These are phyloP conservation scores for Cymbopogon citratus DNA, from an alignment of 176 grass and related monocot genomes.

Conservation along the genomic window DNA sequence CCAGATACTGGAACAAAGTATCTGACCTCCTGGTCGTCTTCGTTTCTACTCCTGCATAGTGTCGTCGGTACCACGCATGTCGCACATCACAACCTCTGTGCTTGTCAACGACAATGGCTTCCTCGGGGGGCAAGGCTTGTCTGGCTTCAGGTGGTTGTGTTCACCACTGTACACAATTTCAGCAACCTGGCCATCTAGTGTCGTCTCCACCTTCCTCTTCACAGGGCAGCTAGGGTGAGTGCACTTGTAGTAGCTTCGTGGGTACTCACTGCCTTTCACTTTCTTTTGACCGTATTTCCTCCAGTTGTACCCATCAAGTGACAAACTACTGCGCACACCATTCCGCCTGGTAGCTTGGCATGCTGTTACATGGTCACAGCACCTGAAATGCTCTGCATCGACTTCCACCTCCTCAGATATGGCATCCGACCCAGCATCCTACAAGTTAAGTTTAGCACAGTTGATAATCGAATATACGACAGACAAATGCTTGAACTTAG, in stretches of 20 bases:
- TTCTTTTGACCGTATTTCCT: constrained; percentile 69
- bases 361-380: background rate
- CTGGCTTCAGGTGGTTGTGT: constrained; percentile 44
- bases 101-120: background rate
- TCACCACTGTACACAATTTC: constrained; percentile 54
- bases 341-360: background rate
- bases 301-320: constrained; percentile 58
- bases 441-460: constrained; percentile 2
- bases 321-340: background rate
- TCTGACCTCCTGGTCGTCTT: background rate
- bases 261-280: constrained; percentile 56
- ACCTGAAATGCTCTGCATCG: constrained; percentile 9
- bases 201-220: constrained; percentile 57
- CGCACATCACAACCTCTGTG: background rate
- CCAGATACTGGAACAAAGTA: background rate
- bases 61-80: background rate
- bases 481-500: background rate
- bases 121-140: constrained; percentile 15
- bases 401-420: background rate
- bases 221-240: constrained; percentile 51
- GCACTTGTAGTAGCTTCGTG: constrained; percentile 71
- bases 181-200: constrained; percentile 32
- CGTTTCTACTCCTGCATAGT: constrained; percentile 3
- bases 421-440: background rate
- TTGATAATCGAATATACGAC: background rate